Percentiles rank a stretch among this genome's conserved stretches.
phyloP scores from a whole-genome alignment of 495 filamentous ascomycete species.

The Talaromyces thailandensis region DNA sequence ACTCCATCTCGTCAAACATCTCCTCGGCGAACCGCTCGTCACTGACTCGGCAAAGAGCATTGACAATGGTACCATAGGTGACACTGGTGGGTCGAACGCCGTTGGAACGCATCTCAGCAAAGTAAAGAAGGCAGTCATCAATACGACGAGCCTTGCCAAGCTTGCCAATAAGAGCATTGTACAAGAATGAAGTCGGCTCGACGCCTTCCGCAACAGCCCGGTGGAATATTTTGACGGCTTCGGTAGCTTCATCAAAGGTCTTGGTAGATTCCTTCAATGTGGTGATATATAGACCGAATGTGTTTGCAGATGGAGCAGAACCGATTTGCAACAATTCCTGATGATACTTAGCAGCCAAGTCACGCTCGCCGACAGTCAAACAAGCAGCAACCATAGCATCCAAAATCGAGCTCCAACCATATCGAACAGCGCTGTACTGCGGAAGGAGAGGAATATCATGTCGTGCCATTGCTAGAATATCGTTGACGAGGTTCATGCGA shows the following conservation, averaged over 20 bases:
- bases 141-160: slow-evolving; percentile 95
- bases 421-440: slow-evolving; percentile 75
- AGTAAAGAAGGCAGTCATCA: slow-evolving; percentile 96
- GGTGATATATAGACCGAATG: slow-evolving; percentile 96
- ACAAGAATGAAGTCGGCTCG: slow-evolving; percentile 90
- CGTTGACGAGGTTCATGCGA: slow-evolving; percentile 69
- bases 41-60: slow-evolving; percentile 91
- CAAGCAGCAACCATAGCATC: slow-evolving; percentile 95
- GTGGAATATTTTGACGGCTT: slow-evolving; percentile 94
- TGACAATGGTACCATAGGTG: slow-evolving; percentile 96
- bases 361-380: slow-evolving; percentile 71
- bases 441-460: slow-evolving; percentile 75
- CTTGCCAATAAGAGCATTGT: slow-evolving; percentile 97
- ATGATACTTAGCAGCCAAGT: slow-evolving; percentile 75
- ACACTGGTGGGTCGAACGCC: slow-evolving; percentile 94
- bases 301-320: slow-evolving; percentile 88
- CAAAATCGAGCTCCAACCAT: slow-evolving; percentile 90
- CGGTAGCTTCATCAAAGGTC: slow-evolving; percentile 93
- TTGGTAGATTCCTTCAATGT: slow-evolving; percentile 93
- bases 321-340: slow-evolving; percentile 83
- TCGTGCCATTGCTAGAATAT: slow-evolving; percentile 80
- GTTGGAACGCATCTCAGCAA: slow-evolving; percentile 88
- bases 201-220: slow-evolving; percentile 90
- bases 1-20: slow-evolving; percentile 98
- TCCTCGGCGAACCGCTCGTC: slow-evolving; percentile 97